Evolutionary conservation across 805 yeast species (phyloP), one percentile per base, ranked within the genome.

Genomic region (Ogataea angusta): DNA sequence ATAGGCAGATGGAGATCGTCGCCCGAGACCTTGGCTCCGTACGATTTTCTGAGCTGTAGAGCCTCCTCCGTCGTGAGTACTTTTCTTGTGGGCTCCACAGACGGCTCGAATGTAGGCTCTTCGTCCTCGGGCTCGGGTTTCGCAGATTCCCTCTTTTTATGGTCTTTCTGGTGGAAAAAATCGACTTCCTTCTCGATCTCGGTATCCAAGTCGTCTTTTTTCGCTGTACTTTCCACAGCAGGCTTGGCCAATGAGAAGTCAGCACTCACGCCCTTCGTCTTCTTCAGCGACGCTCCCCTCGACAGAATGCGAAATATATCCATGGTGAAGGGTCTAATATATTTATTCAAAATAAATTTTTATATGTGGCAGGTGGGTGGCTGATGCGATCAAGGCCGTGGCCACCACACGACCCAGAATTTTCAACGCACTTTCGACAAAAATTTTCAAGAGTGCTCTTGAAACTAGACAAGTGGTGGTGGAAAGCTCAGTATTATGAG

Each of bases 1-100:
- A 91, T 82, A 1, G 98, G 97, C 23, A 86, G 66, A n/a, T 97
- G 96, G 10, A 85, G 63, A 62, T 91, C 97, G 30, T 75, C 75
- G 29, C 98, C 98, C 0, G 84, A 69, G 22, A 90, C 80, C 45
- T 88, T 89, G 32, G 82, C 77, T 43, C 72, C 73, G 51, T 80
- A 71, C 1, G 73, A 57, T 51, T 77, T 76, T 49, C 97, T 75
- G 40, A 82, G 68, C 14, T 59, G 63, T 2, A 53, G 55, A 0
- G 95, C 95, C 31, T 87, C 85, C 35, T 74, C 75, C 12, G 65
- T 70, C 16, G 66, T 72, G 1, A 70, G 52, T 30, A 85, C 76
- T 37, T 65, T 70, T 4, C 45, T 45, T 12, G 32, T 21, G 14
- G 43, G 30, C 6, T 42, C 42, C 1, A 60, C 57, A 2, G 52